These are phyloP conservation scores for Solanum arcanum DNA, from an alignment of 257 asterid species.

Conservation along the genomic window DNA sequence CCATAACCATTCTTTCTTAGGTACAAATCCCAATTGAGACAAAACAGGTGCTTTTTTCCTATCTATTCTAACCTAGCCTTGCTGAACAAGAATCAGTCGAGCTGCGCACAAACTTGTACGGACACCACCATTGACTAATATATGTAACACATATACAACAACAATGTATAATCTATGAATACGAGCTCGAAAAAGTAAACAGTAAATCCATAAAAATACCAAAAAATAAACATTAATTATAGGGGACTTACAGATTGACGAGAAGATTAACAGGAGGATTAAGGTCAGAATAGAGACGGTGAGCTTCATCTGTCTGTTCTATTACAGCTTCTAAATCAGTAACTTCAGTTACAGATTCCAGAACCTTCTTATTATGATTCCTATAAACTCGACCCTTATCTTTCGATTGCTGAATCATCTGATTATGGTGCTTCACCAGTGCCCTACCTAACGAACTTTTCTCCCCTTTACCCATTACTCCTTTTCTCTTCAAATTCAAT, in stretches of 20 bases:
- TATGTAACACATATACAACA: neutral
- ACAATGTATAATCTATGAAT: neutral
- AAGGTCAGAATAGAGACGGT: constrained; percentile 52
- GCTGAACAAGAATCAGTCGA: neutral
- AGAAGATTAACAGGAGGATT: constrained; percentile 48
- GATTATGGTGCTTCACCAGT: constrained; percentile 88
- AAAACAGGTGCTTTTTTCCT: neutral
- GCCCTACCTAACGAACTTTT: constrained; percentile 75
- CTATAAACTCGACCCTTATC: constrained; percentile 66
- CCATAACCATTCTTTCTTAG: neutral
- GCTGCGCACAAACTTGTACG: neutral
- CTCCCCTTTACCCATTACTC: constrained; percentile 57
- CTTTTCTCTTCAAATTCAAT: neutral
- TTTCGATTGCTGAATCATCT: constrained; percentile 57
- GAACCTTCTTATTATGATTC: constrained; percentile 64
- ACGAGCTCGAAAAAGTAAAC: neutral
- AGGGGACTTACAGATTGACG: constrained; percentile 43
- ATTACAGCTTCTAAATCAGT: constrained; percentile 85
- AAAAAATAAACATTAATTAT: neutral
- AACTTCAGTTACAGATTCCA: constrained; percentile 88
- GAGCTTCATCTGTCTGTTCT: constrained; percentile 75
- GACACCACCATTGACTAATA: neutral
- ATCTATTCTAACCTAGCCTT: neutral
- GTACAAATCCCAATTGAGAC: neutral
- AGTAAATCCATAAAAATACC: neutral